Conservation (phyloP, 768 basidiomycete species). For the Neoboletus subvelutipes region DNA sequence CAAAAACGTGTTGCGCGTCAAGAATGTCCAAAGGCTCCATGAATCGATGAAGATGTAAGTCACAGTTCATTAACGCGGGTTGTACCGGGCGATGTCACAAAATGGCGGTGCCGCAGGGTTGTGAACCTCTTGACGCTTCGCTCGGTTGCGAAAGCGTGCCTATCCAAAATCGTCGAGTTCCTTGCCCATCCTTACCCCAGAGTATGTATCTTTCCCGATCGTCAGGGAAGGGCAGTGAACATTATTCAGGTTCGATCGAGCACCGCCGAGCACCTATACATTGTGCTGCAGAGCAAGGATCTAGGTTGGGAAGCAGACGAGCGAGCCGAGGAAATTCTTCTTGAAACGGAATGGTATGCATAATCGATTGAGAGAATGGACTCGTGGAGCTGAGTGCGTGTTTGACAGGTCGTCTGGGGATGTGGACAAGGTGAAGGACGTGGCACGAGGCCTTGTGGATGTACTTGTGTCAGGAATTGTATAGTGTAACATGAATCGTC, state of each 20-base stretch:
- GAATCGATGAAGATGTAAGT: constrained; percentile 82
- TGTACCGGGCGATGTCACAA: constrained; percentile 11
- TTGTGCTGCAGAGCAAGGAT: constrained; percentile 70
- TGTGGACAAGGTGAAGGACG: constrained; percentile 36
- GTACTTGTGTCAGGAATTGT: constrained; percentile 35
- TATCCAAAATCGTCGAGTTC: constrained; percentile 54
- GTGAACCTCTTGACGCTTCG: constrained; percentile 61
- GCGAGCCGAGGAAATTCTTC: constrained; percentile 58
- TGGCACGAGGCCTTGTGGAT: constrained; percentile 42
- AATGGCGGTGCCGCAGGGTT: constrained; percentile 44
- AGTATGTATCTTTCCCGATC: constrained; percentile 43
- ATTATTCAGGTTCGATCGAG: constrained; percentile 65
- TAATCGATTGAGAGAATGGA: constrained; percentile 23
- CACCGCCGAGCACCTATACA: constrained; percentile 81
- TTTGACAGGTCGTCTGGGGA: constrained; percentile 50
- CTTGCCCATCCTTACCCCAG: constrained; percentile 79
- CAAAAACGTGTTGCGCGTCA: constrained; percentile 65
- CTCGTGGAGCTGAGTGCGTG: constrained; percentile 29
- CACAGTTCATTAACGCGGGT: constrained; percentile 28
- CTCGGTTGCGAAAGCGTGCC: constrained; percentile 41
- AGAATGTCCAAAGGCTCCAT: constrained; percentile 79
- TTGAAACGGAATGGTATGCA: constrained; percentile 79
- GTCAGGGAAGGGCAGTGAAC: constrained; percentile 7
- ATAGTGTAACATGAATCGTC: constrained; percentile 9
- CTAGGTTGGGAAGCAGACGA: constrained; percentile 62